Conservation (phyloP, 2,329 filamentous ascomycete species). For the Dothideomycetes sp. region DNA sequence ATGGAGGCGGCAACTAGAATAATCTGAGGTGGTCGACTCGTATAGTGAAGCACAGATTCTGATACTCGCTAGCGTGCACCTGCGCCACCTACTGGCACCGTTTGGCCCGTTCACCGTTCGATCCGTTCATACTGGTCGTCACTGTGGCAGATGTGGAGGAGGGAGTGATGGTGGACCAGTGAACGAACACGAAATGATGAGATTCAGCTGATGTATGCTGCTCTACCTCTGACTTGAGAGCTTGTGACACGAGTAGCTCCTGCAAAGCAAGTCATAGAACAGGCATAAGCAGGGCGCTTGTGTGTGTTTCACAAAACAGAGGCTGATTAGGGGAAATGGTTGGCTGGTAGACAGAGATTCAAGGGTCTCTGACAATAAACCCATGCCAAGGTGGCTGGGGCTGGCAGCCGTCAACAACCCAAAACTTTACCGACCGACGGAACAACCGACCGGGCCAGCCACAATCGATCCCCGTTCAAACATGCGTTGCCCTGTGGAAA, state of each 20-base stretch:
- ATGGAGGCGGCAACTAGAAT: too few species aligned
- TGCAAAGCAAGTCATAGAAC: not conserved
- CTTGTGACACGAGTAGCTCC: not conserved
- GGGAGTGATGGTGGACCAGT: not conserved
- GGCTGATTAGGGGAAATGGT: constrained; percentile 2
- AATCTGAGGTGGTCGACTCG: constrained; percentile 3
- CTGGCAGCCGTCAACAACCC: constrained; percentile 1
- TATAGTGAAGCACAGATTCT: constrained; percentile 12
- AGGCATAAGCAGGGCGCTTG: constrained; percentile 4
- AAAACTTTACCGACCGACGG: constrained; percentile 2
- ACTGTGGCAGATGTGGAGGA: constrained; percentile 7
- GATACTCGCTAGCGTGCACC: constrained; percentile 9
- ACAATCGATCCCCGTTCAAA: constrained; percentile 9
- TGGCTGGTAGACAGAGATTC: constrained; percentile 1
- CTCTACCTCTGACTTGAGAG: not conserved
- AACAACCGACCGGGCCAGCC: not conserved
- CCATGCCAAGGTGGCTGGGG: not conserved
- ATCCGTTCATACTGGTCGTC: constrained; percentile 5
- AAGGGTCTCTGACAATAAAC: not conserved
- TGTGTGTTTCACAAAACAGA: not conserved
- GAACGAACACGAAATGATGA: not conserved
- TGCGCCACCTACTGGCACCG: constrained; percentile 10
- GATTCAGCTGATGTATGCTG: not conserved
- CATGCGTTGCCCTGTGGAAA: constrained; percentile 11
- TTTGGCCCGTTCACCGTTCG: constrained; percentile 7